Percentiles rank a stretch among this genome's conserved stretches.
These are phyloP conservation scores for Trypanosomatidae sp. DNA, from an alignment of 208 protist genomes.

Conservation along the genomic window DNA sequence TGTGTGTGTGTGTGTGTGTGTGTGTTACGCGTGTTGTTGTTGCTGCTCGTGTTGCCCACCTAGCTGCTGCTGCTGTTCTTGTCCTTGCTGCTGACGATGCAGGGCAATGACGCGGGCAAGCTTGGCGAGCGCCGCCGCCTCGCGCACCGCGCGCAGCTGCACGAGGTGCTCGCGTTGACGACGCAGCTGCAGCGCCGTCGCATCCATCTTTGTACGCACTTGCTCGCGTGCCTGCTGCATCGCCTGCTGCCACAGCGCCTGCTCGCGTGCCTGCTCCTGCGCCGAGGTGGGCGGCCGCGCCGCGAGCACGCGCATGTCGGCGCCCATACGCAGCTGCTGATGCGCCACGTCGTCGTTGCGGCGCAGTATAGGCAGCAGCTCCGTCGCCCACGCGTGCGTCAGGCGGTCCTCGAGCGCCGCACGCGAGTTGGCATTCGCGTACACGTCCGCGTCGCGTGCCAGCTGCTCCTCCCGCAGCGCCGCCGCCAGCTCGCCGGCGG, in stretches of 20 bases:
- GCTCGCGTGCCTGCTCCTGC: constrained; percentile 7
- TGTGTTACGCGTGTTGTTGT: no score
- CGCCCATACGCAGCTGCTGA: constrained; percentile 16
- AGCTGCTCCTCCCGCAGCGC: constrained; percentile 6
- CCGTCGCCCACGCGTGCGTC: constrained; percentile 24
- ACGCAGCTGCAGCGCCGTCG: constrained; percentile 11
- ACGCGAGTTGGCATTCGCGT: constrained; percentile 10
- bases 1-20: no score
- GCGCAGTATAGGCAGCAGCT: constrained; percentile 45
- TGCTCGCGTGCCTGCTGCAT: constrained; percentile 27
- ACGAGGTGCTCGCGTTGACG: constrained; percentile 29
- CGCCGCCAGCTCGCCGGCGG: constrained; percentile 1
- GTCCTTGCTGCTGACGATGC: constrained; percentile 2
- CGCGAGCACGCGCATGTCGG: constrained; percentile 8
- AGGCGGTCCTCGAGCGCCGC: constrained; percentile 30
- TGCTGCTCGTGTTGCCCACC: no score
- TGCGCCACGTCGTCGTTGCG: constrained; percentile 25
- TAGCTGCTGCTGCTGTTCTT: neutral
- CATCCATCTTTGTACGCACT: constrained; percentile 31
- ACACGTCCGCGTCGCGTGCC: constrained; percentile 3
- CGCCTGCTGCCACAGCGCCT: constrained; percentile 30
- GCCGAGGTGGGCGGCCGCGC: constrained; percentile 4
- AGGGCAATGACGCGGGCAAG: constrained; percentile 62
- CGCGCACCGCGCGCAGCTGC: constrained; percentile 26
- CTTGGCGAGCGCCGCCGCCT: constrained; percentile 54